Percentiles rank a stretch among this genome's conserved stretches.
phyloP scores from a whole-genome alignment of 2,329 filamentous ascomycete species.

The Niveomyces coronatus region DNA sequence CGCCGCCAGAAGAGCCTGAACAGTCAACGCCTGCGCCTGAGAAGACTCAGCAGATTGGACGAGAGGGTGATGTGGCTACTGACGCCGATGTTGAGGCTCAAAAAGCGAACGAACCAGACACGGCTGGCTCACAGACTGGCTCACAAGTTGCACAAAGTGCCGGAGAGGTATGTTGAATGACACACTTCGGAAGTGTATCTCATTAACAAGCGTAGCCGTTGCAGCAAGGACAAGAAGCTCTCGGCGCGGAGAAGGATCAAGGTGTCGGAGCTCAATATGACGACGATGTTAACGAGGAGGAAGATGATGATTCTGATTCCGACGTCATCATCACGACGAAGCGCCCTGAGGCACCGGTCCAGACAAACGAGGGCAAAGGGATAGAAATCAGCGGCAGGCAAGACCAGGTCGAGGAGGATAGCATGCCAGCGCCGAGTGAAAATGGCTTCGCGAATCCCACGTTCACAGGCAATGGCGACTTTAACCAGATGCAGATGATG shows the following conservation, averaged over 20 bases:
- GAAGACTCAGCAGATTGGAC: no score
- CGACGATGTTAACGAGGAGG: constrained; percentile 12
- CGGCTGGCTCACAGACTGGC: neutral
- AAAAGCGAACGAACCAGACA: constrained; percentile 1
- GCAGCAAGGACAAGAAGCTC: neutral
- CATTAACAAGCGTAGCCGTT: no score
- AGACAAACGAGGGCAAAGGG: constrained; percentile 15
- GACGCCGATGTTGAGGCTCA: no score
- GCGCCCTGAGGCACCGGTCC: constrained; percentile 13
- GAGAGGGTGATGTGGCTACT: no score
- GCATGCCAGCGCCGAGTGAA: constrained; percentile 19
- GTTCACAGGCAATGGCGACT: constrained; percentile 50
- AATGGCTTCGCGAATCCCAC: constrained; percentile 44
- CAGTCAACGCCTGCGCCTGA: neutral
- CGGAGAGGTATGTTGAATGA: no score
- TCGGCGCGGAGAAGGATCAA: constrained; percentile 9
- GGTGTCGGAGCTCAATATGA: constrained; percentile 11
- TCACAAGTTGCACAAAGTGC: no score
- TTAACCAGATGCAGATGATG: constrained; percentile 74
- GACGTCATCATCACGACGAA: constrained; percentile 12
- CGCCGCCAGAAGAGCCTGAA: constrained; percentile 30
- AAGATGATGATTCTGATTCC: constrained; percentile 11
- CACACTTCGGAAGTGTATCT: no score
- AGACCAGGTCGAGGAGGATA: constrained; percentile 21
- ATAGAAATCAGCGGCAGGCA: constrained; percentile 18